Evolutionary conservation across 2,329 filamentous ascomycete species (phyloP).

Genomic region (Diaporthe citrichinensis): DNA sequence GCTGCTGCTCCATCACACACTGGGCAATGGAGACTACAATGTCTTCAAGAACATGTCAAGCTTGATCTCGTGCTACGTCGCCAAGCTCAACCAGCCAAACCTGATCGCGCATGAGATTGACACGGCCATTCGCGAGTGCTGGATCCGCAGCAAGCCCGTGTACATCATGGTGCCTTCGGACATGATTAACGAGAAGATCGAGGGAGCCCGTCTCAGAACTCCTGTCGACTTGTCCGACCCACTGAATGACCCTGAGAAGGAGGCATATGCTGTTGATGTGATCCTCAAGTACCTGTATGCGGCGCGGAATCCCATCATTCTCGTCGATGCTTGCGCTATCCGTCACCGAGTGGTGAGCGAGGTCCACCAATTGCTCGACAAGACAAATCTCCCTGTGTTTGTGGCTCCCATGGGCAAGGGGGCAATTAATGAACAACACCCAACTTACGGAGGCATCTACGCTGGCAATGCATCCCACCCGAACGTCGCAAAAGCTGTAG

Average conservation of each 20-base stretch:
- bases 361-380: conserved; percentile 79
- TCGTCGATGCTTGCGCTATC: conserved; percentile 88
- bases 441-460: conserved; percentile 88
- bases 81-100: conserved; percentile 77
- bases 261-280: conserved; percentile 87
- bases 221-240: conserved; percentile 77
- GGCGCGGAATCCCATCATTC: conserved; percentile 81
- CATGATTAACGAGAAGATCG: conserved; percentile 82
- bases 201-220: conserved; percentile 78
- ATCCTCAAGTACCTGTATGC: conserved; percentile 80
- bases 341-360: conserved; percentile 81
- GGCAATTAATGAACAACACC: conserved; percentile 81
- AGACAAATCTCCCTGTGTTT: conserved; percentile 83
- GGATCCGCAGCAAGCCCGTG: conserved; percentile 80
- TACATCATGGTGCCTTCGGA: conserved; percentile 89
- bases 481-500: conserved; percentile 74
- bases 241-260: conserved; percentile 77
- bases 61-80: conserved; percentile 78
- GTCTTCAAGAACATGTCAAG: conserved; percentile 86
- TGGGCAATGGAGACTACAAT: conserved; percentile 84
- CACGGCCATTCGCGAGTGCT: conserved; percentile 81
- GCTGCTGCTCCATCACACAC: conserved; percentile 75
- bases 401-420: conserved; percentile 94
- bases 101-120: conserved; percentile 84
- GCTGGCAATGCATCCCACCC: conserved; percentile 82